A percentile compares a stretch with the other conserved stretches of the same genome.
Evolutionary conservation across 225 moss, liverwort and hornwort species (phyloP).

Genomic region (Pleurozium schreberi): DNA sequence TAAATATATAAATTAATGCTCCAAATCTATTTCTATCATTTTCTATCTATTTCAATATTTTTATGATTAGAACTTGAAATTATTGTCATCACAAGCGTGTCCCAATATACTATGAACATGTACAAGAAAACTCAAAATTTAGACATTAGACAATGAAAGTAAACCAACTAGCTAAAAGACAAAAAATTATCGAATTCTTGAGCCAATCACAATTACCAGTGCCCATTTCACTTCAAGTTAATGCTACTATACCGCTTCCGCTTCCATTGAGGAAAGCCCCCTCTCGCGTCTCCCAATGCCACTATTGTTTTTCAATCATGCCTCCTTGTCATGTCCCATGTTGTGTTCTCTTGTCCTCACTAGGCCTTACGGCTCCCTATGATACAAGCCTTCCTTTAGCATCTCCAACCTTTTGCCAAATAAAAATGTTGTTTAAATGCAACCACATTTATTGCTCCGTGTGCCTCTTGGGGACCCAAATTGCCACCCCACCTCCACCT

Average conservation of each 20-base stretch:
- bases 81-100: accelerated
- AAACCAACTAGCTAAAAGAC: accelerated
- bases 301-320: background rate
- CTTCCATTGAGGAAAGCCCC: background rate
- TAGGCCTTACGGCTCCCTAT: background rate
- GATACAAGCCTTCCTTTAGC: background rate
- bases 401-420: background rate
- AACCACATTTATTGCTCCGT: background rate
- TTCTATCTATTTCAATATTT: no score
- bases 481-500: no score
- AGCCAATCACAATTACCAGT: accelerated
- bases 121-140: background rate
- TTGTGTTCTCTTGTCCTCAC: background rate
- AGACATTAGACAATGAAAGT: no score
- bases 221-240: no score
- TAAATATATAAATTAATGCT: background rate
- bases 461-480: background rate
- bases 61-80: no score
- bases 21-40: background rate
- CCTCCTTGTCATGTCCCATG: background rate
- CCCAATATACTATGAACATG: no score
- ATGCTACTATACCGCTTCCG: no score
- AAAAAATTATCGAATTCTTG: no score
- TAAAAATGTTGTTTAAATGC: background rate
- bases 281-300: background rate